A percentile compares a stretch with the other conserved stretches of the same genome.
Conservation (phyloP, 2,329 filamentous ascomycete species). For the Penicillium italicum region DNA sequence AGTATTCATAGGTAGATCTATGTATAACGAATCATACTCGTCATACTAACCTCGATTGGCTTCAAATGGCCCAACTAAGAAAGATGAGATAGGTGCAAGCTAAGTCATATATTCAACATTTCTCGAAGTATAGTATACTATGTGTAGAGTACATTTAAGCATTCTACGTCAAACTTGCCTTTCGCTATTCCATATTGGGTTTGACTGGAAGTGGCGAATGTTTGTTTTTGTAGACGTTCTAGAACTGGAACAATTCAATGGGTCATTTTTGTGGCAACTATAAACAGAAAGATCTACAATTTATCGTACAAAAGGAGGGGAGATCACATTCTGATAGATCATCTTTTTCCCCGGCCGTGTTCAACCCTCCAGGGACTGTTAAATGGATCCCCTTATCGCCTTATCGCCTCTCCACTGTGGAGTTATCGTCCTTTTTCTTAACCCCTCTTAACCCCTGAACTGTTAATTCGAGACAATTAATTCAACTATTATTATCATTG, state of each 20-base stretch:
- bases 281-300: background rate
- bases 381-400: background rate
- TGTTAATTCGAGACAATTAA: background rate
- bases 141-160: background rate
- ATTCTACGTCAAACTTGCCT: background rate
- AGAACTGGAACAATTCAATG: background rate
- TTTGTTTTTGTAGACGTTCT: background rate
- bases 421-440: conserved; percentile 27
- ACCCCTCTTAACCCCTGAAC: conserved; percentile 23
- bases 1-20: background rate
- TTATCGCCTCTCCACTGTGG: conserved; percentile 28
- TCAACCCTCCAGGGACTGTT: background rate
- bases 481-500: conserved; percentile 1
- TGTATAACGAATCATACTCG: background rate
- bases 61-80: background rate
- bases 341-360: background rate
- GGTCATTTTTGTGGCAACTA: background rate
- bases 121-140: background rate
- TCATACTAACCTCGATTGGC: background rate
- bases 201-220: background rate
- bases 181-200: background rate
- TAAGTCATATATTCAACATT: too few species aligned
- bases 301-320: background rate
- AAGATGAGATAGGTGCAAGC: too few species aligned
- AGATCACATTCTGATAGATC: background rate